Conservation (phyloP, 202 grass and related monocot species). For the Panicum hallii region DNA sequence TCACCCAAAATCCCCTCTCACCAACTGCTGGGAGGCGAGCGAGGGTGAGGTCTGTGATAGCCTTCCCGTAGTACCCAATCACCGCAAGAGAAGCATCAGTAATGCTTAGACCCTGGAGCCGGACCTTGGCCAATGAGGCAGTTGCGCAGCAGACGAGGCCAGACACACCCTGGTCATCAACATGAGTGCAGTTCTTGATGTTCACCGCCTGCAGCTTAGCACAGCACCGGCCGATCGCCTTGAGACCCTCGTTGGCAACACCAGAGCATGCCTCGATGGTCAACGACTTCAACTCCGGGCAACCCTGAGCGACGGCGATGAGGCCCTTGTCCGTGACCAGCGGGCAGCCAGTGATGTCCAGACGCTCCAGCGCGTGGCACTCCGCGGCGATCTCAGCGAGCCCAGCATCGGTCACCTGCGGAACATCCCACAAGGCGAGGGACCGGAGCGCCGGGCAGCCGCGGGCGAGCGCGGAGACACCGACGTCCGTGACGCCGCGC, state of each 20-base stretch:
- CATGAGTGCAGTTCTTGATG: constrained; percentile 74
- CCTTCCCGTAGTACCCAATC: constrained; percentile 84
- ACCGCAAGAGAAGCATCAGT: constrained; percentile 82
- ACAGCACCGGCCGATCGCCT: constrained; percentile 67
- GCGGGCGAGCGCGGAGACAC: constrained; percentile 67
- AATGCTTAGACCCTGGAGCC: constrained; percentile 84
- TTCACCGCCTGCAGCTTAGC: constrained; percentile 67
- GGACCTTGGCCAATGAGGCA: constrained; percentile 67
- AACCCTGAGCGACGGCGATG: constrained; percentile 55
- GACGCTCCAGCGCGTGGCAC: constrained; percentile 80
- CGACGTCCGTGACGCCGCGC: constrained; percentile 80
- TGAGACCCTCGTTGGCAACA: constrained; percentile 69
- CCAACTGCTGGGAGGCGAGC: constrained; percentile 61
- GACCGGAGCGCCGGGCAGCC: constrained; percentile 68
- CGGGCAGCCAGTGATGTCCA: constrained; percentile 74
- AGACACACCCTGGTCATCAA: constrained; percentile 83
- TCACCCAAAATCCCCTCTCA: constrained; percentile 98
- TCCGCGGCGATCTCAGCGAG: constrained; percentile 75
- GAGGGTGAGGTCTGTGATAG: constrained; percentile 66
- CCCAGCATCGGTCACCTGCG: constrained; percentile 66
- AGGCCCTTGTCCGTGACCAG: constrained; percentile 88
- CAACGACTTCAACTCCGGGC: constrained; percentile 65
- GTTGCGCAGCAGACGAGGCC: constrained; percentile 65
- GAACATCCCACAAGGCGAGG: constrained; percentile 72
- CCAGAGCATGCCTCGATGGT: constrained; percentile 68